These are phyloP conservation scores for Penicillium subrubescens DNA, from an alignment of 495 filamentous ascomycete genomes.

Conservation along the genomic window DNA sequence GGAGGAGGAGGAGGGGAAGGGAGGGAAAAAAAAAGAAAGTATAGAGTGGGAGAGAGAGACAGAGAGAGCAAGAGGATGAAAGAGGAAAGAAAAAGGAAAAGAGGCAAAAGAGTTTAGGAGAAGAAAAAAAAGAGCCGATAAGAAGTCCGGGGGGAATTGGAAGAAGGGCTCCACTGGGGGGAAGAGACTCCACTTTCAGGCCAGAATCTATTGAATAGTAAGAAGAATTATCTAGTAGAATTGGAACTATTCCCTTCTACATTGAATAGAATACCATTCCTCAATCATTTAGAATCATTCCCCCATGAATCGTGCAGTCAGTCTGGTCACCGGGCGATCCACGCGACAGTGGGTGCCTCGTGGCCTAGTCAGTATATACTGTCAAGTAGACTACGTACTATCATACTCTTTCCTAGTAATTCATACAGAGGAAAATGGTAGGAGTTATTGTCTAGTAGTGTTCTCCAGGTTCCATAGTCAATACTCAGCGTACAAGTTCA, in stretches of 20 bases:
- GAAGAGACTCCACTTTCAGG: not conserved
- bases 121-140: conserved; percentile 10
- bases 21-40: conserved; percentile 12
- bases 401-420: too few species aligned
- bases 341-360: not conserved
- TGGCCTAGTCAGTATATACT: not conserved
- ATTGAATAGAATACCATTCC: too few species aligned
- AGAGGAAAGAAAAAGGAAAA: conserved; percentile 3
- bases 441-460: too few species aligned
- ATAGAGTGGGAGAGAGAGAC: not conserved
- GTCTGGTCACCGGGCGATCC: not conserved
- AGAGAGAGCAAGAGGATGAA: too few species aligned
- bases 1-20: not conserved
- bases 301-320: not conserved
- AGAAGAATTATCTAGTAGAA: too few species aligned
- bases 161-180: conserved; percentile 4
- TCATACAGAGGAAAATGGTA: too few species aligned
- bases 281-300: too few species aligned
- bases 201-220: not conserved
- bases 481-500: too few species aligned
- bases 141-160: conserved; percentile 20
- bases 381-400: too few species aligned
- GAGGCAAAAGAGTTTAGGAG: not conserved
- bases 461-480: too few species aligned
- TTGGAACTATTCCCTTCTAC: too few species aligned